Evolutionary conservation across 768 basidiomycete species (phyloP).

Genomic region (Russula abietina): DNA sequence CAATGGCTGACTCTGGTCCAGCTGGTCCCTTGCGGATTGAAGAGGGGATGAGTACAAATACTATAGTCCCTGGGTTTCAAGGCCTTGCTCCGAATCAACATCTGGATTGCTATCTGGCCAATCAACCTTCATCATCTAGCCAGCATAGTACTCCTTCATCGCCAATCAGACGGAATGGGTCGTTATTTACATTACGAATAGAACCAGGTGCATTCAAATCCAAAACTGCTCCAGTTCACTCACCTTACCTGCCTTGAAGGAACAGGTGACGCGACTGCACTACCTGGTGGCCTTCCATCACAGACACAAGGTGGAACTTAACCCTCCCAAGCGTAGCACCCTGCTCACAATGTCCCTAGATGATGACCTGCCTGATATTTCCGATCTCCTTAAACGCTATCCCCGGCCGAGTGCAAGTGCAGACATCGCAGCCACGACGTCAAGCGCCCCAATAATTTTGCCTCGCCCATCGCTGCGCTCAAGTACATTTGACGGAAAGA

Average conservation of each 20-base stretch:
- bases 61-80: not conserved
- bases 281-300: not conserved
- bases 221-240: not conserved
- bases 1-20: constrained; percentile 9
- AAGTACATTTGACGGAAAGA: constrained; percentile 22
- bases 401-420: not conserved
- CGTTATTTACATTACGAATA: not conserved
- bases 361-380: constrained; percentile 21
- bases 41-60: not conserved
- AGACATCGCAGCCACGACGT: not conserved
- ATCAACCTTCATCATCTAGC: not conserved
- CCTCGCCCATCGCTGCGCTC: constrained; percentile 24
- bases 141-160: constrained; percentile 8
- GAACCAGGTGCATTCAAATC: constrained; percentile 4
- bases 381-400: constrained; percentile 22
- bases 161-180: constrained; percentile 12
- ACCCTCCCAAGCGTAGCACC: not conserved
- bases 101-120: not conserved
- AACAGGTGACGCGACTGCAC: not conserved
- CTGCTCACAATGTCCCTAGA: constrained; percentile 5
- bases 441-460: constrained; percentile 15
- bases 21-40: constrained; percentile 5
- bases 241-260: not conserved
- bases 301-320: constrained; percentile 22
- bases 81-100: constrained; percentile 20